Base-by-base conservation (phyloP, 805 yeast genomes). In the Ogataea degrootiae region DNA sequence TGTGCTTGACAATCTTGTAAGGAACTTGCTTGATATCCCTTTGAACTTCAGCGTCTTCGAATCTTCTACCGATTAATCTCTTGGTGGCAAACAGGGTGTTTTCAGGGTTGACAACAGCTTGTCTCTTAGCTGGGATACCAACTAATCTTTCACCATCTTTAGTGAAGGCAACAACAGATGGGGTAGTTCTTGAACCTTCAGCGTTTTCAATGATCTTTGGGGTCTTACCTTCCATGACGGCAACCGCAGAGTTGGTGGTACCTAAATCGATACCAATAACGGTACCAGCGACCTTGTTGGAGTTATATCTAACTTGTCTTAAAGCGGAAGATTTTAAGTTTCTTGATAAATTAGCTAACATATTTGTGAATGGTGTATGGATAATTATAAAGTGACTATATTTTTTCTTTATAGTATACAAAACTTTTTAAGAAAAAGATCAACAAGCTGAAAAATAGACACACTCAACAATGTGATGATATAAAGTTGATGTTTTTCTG, bases 171-270 rank as follows among this genome's bases (percentile, higher is more conserved):
- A 86, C 92, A 6, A 85, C 73, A 0, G 92, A 85, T 1, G 92
- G 94, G 0, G 91, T 85, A 5, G 94, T 85, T 60, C 91, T 72
- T 41, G 80, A 79, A 34, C 92, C 94, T 68, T 86, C 87, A 51
- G 82, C 85, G 60, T 85, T 83, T 66, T 85, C 91, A 43, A 87
- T 74, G 49, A 86, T 84, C 51, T 72, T 71, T 26, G 89, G 82
- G 29, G 75, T 73, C 53, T 78, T 71, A 41, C 85, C 84, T 57
- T 79, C 78, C 70, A 83, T 82, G 47, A 84, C 71, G 11, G 95
- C 95, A 33, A 86, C 92, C 2, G 94, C 95, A 39, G 92, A 85
- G 68, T 87, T 87, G 39, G 96, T 87, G 21, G 96, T 87, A 26
- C 96, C 96, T 47, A 87, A 67, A 66, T 87, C 96, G 53, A 87